These are phyloP conservation scores for Cardamine chenopodiifolia DNA, from an alignment of 345 rosid genomes.

Conservation along the genomic window DNA sequence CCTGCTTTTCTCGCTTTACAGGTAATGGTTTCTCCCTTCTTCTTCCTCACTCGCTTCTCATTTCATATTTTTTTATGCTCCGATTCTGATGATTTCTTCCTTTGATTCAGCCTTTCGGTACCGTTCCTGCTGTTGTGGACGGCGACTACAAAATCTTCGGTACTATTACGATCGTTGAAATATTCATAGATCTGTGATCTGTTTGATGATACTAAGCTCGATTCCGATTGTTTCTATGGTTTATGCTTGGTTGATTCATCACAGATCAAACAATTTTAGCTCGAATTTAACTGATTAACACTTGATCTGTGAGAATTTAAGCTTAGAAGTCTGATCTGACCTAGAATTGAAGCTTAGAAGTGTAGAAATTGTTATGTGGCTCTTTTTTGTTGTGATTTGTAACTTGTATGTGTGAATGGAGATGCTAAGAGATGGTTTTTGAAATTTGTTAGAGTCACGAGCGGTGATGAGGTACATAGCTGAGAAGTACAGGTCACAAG, in stretches of 20 bases:
- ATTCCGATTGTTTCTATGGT: background rate
- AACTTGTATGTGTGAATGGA: background rate
- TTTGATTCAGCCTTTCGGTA: conserved; percentile 66
- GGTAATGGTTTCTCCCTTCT: conserved; percentile 38
- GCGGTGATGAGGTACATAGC: conserved; percentile 73
- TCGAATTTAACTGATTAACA: background rate
- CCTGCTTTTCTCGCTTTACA: conserved; percentile 62
- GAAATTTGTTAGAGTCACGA: conserved; percentile 53
- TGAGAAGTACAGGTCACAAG: conserved; percentile 58
- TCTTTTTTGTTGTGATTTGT: background rate
- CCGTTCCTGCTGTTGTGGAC: conserved; percentile 66
- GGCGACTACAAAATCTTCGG: conserved; percentile 71
- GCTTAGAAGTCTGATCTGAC: background rate
- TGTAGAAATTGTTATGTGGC: background rate
- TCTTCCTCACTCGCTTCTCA: background rate
- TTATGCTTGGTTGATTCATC: background rate
- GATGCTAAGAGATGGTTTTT: conserved; percentile 10
- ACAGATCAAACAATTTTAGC: background rate
- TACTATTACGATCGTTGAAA: conserved; percentile 28
- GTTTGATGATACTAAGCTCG: background rate
- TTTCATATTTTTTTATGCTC: background rate
- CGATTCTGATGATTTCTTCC: conserved; percentile 17
- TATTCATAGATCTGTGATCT: background rate
- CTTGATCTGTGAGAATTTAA: background rate
- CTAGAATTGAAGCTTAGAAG: background rate